Evolutionary conservation across 306 rosid genomes (phyloP).

Genomic region (Trifolium pratense): DNA sequence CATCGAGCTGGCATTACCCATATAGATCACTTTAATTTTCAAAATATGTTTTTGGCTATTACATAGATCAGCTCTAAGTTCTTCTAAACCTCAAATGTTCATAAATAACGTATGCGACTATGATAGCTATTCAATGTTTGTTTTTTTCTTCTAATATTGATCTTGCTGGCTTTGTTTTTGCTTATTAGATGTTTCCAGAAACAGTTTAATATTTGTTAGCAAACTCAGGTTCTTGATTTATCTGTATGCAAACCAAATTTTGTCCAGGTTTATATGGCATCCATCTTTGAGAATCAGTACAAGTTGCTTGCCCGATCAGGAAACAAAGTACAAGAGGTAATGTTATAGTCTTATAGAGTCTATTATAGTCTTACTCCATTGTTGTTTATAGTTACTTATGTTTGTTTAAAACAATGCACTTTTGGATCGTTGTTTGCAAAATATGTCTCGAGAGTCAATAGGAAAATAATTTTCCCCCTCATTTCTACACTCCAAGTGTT

Average conservation of each 20-base stretch:
- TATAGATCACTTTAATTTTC: neutral
- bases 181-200: neutral
- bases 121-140: neutral
- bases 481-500: neutral
- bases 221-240: conserved; percentile 38
- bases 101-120: neutral
- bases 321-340: conserved; percentile 94
- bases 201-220: conserved; percentile 23
- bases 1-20: conserved; percentile 11
- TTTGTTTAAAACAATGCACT: conserved; percentile 6
- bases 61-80: conserved; percentile 6
- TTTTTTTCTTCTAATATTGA: conserved; percentile 14
- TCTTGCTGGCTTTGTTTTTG: conserved; percentile 7
- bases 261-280: conserved; percentile 91
- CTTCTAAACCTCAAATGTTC: conserved; percentile 22
- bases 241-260: conserved; percentile 27
- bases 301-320: conserved; percentile 92
- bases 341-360: neutral
- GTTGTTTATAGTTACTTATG: neutral
- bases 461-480: neutral
- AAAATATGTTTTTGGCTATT: conserved; percentile 5
- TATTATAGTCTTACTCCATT: neutral
- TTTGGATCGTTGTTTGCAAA: neutral
- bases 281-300: conserved; percentile 89
- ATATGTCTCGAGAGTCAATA: neutral